Percentiles rank a stretch among this genome's conserved stretches.
Conservation (phyloP, 1,284 basidiomycete genomes). For the Crucibulum parvulum region DNA sequence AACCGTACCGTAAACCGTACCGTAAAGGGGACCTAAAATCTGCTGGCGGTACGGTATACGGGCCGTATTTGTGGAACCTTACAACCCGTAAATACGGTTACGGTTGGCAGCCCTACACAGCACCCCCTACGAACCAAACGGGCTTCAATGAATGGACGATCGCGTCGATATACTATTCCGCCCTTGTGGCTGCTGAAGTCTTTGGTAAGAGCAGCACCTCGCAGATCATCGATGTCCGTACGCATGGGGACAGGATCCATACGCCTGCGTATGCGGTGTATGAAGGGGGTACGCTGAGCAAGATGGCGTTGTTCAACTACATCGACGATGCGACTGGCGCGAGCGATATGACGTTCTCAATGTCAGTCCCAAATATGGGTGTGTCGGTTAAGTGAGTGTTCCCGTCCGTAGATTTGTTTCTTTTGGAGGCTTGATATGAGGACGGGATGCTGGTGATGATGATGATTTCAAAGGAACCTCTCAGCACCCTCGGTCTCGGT, state of each 20-base stretch:
- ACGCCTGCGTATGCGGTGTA: conserved; percentile 81
- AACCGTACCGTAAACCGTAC: too few species aligned
- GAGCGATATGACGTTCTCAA: conserved; percentile 52
- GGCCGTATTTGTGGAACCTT: too few species aligned
- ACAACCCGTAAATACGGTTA: too few species aligned
- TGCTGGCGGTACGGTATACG: too few species aligned
- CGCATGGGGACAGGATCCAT: conserved; percentile 54
- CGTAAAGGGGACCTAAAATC: too few species aligned
- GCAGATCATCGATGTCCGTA: conserved; percentile 65
- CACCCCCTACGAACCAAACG: conserved; percentile 67
- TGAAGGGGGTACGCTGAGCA: conserved; percentile 60
- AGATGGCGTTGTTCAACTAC: conserved; percentile 76
- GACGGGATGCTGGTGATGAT: neutral
- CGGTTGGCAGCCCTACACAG: conserved; percentile 33
- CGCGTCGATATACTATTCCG: conserved; percentile 73
- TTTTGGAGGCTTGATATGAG: neutral
- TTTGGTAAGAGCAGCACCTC: conserved; percentile 65
- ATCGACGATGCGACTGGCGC: conserved; percentile 58
- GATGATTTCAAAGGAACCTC: conserved; percentile 47
- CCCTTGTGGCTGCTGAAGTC: conserved; percentile 71
- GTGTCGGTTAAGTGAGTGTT: conserved; percentile 59
- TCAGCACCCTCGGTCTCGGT: conserved; percentile 59
- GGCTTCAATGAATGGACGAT: conserved; percentile 67
- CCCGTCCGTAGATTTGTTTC: neutral
- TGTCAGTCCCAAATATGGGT: conserved; percentile 46